Conservation (phyloP, 192 early-diverging fungal species). For the Backusella macrospora region DNA sequence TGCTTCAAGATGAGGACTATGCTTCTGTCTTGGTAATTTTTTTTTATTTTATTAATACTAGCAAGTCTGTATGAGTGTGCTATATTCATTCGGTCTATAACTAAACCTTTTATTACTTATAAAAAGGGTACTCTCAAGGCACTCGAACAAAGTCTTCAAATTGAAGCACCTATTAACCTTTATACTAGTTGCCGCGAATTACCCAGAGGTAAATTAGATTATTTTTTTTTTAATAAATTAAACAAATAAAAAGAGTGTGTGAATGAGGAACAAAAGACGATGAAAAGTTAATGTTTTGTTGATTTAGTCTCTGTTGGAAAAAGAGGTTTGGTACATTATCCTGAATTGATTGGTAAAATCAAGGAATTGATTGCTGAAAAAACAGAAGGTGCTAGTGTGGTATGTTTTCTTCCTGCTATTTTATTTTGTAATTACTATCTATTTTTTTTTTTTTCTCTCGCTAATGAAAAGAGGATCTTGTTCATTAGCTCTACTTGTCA, state of each 20-base stretch:
- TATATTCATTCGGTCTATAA: not conserved
- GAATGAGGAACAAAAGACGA: not conserved
- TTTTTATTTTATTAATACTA: not conserved
- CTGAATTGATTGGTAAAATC: not conserved
- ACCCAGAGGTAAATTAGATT: not conserved
- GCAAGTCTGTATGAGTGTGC: not conserved
- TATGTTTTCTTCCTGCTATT: not conserved
- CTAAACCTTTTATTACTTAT: not conserved
- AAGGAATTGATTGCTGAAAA: not conserved
- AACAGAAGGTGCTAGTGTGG: not conserved
- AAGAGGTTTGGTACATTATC: not conserved
- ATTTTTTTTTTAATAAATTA: not conserved
- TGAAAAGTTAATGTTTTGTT: not conserved
- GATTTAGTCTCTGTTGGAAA: not conserved
- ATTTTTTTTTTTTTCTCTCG: not conserved
- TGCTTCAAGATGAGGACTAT: slow-evolving; percentile 6
- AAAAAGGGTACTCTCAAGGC: not conserved
- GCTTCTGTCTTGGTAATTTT: not conserved
- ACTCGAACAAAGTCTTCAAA: not conserved
- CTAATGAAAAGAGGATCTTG: not conserved
- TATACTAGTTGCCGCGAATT: not conserved
- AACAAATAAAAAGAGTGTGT: not conserved
- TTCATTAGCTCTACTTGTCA: not conserved
- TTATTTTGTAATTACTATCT: not conserved
- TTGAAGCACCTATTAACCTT: not conserved